A percentile compares a stretch with the other conserved stretches of the same genome.
Evolutionary conservation across 768 basidiomycete species (phyloP).

Genomic region (Candolleomyces efflorescens): DNA sequence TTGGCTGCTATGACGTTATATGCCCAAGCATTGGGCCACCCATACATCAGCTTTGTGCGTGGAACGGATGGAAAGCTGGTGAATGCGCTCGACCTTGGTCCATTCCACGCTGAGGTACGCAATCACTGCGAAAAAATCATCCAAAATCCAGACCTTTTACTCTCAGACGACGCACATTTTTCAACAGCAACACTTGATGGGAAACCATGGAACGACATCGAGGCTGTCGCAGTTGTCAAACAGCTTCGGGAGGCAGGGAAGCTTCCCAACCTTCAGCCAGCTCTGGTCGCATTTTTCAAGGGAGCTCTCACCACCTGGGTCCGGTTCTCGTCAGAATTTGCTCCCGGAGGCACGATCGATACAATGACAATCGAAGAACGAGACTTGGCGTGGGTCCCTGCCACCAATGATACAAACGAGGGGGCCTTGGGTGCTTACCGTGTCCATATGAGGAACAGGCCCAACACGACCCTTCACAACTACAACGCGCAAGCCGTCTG

Average conservation of each 20-base stretch:
- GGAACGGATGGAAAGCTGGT: background rate
- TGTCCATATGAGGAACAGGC: too few relatives aligned
- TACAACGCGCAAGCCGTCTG: too few relatives aligned
- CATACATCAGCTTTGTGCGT: constrained; percentile 23
- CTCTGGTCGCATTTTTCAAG: constrained; percentile 19
- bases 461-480: too few relatives aligned
- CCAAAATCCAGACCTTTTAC: constrained; percentile 16
- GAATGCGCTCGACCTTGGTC: constrained; percentile 24
- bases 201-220: constrained; percentile 17
- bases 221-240: constrained; percentile 16
- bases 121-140: constrained; percentile 17
- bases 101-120: constrained; percentile 15
- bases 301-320: constrained; percentile 24
- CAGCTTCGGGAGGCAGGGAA: background rate
- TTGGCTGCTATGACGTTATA: constrained; percentile 22
- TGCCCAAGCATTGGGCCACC: constrained; percentile 20
- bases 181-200: constrained; percentile 20
- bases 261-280: constrained; percentile 15
- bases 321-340: constrained; percentile 24
- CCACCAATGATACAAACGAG: constrained; percentile 30
- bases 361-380: constrained; percentile 15
- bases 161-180: constrained; percentile 12
- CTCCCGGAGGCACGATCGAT: constrained; percentile 23
- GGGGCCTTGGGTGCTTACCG: constrained; percentile 9
- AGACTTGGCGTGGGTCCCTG: constrained; percentile 22